Base-by-base conservation (phyloP, 176 grass and related monocot genomes). In the Aegilops sharonensis region DNA sequence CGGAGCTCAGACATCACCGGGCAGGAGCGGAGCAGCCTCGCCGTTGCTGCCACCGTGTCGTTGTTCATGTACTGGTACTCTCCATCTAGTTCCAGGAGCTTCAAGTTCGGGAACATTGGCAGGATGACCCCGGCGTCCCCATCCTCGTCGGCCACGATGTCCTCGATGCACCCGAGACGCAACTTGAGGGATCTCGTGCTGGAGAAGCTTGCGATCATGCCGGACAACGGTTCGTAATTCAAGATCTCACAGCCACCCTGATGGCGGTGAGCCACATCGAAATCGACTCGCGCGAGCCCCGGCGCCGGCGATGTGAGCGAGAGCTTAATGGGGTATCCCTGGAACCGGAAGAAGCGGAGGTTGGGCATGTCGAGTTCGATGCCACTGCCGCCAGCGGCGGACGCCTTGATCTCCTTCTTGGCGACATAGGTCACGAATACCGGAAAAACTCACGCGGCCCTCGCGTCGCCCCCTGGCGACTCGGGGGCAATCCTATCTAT, bases 311-410 rank as follows among this genome's bases (percentile, higher is more conserved):
- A 76, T 18, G 6, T 1, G 7, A 76, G 43, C 2, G 72, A 76
- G 24, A 76, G 43, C 45, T 29, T 50, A 2, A 30, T 8, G 25
- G 25, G 43, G 14, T 17, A 52, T 18, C 72, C 72, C 11, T 4
- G 0, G 45, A 52, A 76, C 3, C 43, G 43, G 72, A 52, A 76
- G 24, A 27, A 18, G 7, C 43, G 25, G 2, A 76, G 45, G 42
- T 45, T 76, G 24, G 45, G 72, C 72, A 73, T 73, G 70, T 73
- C 70, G 21, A 73, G 70, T 21, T 73, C 21, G 20, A 68, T 68
- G 65, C 15, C 6, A 2, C 30, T 64, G 61, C 61, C 61, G 56
- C 56, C 18, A n/a, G 3, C 25, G n/a, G n/a, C 62, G 24, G 10
- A 24, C 10, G 8, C 23, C 9, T 24, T 25, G 65, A 12, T 2